These are phyloP conservation scores for Schizophyllum commune DNA, from an alignment of 1,284 basidiomycete species.

Conservation along the genomic window DNA sequence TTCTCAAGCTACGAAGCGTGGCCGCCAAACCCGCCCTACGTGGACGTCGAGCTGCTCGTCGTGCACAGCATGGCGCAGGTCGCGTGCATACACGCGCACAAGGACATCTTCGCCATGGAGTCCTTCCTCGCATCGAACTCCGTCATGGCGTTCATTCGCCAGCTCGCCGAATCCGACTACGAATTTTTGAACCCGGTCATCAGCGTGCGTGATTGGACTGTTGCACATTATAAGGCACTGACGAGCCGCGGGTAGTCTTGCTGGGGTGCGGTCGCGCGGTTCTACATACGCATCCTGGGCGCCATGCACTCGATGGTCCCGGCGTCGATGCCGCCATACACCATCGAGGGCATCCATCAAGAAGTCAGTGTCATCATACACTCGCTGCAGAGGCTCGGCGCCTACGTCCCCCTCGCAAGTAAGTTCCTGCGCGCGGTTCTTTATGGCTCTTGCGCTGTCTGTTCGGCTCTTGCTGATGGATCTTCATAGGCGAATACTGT, in stretches of 20 bases:
- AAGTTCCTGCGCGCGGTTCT: too few relatives aligned
- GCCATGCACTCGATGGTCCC: constrained; percentile 13
- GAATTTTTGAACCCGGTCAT: constrained; percentile 43
- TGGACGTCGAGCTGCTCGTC: constrained; percentile 37
- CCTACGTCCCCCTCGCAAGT: constrained; percentile 29
- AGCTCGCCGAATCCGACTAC: constrained; percentile 42
- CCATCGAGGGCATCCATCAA: constrained; percentile 19
- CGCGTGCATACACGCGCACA: constrained; percentile 42
- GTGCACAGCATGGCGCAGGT: constrained; percentile 45
- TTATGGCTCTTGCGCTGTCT: background rate
- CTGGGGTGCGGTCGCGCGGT: constrained; percentile 33
- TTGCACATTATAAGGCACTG: constrained; percentile 8
- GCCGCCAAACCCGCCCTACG: constrained; percentile 22
- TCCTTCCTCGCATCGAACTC: constrained; percentile 37
- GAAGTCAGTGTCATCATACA: constrained; percentile 24
- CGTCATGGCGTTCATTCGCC: constrained; percentile 35
- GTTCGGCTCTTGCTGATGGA: background rate
- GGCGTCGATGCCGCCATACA: constrained; percentile 12
- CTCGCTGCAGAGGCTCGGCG: constrained; percentile 27
- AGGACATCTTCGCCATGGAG: constrained; percentile 29
- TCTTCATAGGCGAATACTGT: background rate
- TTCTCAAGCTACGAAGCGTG: constrained; percentile 27
- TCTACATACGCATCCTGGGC: constrained; percentile 27
- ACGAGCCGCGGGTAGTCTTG: constrained; percentile 22
- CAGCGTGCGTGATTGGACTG: constrained; percentile 27